Percentiles rank a stretch among this genome's conserved stretches.
Conservation (phyloP, 164 flowering plant species). For the Sedum album region DNA sequence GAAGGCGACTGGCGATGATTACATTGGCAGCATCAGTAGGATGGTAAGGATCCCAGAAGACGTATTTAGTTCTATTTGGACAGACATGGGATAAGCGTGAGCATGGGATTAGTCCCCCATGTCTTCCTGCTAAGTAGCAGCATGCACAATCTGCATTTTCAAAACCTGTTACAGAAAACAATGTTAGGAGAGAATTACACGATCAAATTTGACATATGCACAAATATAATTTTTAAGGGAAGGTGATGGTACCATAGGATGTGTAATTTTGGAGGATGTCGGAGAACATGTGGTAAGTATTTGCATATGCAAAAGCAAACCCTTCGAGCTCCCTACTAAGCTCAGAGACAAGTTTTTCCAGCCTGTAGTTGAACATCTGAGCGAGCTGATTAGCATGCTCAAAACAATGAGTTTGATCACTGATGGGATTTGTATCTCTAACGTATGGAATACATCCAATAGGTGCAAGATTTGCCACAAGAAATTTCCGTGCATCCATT, state of each 20-base stretch:
- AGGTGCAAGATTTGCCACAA: constrained; percentile 59
- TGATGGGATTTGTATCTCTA: constrained; percentile 33
- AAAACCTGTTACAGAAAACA: constrained; percentile 33
- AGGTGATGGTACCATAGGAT: constrained; percentile 39
- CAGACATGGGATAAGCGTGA: constrained; percentile 44
- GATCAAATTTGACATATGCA: neutral
- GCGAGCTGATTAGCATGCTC: constrained; percentile 44
- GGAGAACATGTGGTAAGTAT: constrained; percentile 37
- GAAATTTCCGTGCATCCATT: too few species aligned
- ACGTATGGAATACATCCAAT: too few species aligned
- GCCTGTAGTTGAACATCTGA: constrained; percentile 31
- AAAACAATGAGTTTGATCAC: constrained; percentile 36
- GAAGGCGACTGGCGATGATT: constrained; percentile 37
- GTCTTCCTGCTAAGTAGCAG: constrained; percentile 35
- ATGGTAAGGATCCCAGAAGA: too few species aligned
- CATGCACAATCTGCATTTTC: constrained; percentile 43
- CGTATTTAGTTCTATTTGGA: constrained; percentile 36
- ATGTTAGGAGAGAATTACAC: too few species aligned
- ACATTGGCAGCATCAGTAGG: too few species aligned
- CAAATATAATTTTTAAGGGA: neutral
- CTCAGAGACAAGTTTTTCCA: constrained; percentile 34
- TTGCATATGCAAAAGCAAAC: constrained; percentile 43
- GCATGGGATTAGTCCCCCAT: too few species aligned
- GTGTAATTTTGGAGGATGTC: constrained; percentile 37
- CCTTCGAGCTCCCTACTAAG: constrained; percentile 30